Base-by-base conservation (phyloP, 2,329 filamentous ascomycete species). In the Aspergillus fischeri region DNA sequence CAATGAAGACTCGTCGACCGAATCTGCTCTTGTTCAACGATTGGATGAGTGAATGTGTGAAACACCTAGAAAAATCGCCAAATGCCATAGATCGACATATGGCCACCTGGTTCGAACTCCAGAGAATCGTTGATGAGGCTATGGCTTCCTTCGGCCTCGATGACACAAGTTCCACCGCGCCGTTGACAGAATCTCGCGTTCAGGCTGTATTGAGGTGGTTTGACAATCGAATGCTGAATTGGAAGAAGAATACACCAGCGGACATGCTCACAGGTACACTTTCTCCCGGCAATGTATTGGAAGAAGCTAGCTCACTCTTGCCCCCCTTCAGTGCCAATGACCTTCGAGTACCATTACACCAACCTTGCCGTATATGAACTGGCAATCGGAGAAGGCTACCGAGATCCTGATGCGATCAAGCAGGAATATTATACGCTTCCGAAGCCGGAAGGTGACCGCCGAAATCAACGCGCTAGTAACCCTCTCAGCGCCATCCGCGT, bases 1-100 rank as follows among this genome's bases (percentile, higher is more conserved):
- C 70, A 20, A 73, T 73, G 70, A 73, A 70, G 61, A 73, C 69
- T 21, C 70, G 70, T 27, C 67, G 70, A 27, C 70, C 70, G 5
- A 73, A 71, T 57, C 51, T 73, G 47, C 66, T 73, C 2, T 61
- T 69, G 28, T 73, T 67, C 51, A 73, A 73, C n/a, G 67, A 72
- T 49, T 73, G 71, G 70, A 69, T 73, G 64, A 56, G 58, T 8
- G 70, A 73, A 56, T 73, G 68, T 53, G 62, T 72, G 14, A 65
- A 62, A 20, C 61, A 72, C 25, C 42, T 73, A 17, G 67, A 67
- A 41, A 54, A 58, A 28, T 73, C 71, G 29, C 71, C 70, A 5
- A 60, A 67, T 52, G 60, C 59, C 28, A 63, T 65, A 29, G 71
- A 73, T 50, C 64, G 64, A 56, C 70, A 70, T 29, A 60, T 70